Conservation (phyloP, 257 asterid species). For the Agastache rugosa region DNA sequence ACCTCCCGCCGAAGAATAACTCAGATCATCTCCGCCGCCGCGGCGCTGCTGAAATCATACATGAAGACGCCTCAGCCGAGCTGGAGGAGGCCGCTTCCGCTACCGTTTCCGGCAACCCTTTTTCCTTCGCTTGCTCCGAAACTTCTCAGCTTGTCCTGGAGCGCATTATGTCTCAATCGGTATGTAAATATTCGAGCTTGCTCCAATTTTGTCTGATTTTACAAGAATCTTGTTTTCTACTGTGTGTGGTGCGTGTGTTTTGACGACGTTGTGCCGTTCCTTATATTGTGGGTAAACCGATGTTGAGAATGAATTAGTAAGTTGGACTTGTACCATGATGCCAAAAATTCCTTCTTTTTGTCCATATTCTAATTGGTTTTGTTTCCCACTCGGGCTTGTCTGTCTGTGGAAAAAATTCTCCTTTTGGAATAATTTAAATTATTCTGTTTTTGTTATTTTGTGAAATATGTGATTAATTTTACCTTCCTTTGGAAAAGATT, state of each 20-base stretch:
- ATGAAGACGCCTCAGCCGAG: conserved; percentile 65
- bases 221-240: conserved; percentile 11
- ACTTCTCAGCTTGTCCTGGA: conserved; percentile 94
- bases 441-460: neutral
- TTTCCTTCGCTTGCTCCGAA: conserved; percentile 81
- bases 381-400: conserved; percentile 32
- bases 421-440: conserved; percentile 5
- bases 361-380: conserved; percentile 38
- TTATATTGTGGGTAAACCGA: conserved; percentile 12
- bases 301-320: conserved; percentile 25
- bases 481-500: neutral
- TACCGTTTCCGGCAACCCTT: conserved; percentile 78
- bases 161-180: conserved; percentile 97
- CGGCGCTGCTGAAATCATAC: conserved; percentile 52
- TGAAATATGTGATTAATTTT: neutral
- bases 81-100: conserved; percentile 50
- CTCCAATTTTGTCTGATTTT: neutral
- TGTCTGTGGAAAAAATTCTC: neutral
- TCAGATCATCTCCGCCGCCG: conserved; percentile 35
- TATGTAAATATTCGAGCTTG: conserved; percentile 49
- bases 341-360: conserved; percentile 34
- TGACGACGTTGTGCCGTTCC: neutral
- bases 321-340: conserved; percentile 31
- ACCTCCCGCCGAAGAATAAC: conserved; percentile 37
- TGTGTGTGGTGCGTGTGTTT: neutral